These are phyloP conservation scores for Eleusine indica DNA, from an alignment of 176 grass and related monocot species.

Conservation along the genomic window DNA sequence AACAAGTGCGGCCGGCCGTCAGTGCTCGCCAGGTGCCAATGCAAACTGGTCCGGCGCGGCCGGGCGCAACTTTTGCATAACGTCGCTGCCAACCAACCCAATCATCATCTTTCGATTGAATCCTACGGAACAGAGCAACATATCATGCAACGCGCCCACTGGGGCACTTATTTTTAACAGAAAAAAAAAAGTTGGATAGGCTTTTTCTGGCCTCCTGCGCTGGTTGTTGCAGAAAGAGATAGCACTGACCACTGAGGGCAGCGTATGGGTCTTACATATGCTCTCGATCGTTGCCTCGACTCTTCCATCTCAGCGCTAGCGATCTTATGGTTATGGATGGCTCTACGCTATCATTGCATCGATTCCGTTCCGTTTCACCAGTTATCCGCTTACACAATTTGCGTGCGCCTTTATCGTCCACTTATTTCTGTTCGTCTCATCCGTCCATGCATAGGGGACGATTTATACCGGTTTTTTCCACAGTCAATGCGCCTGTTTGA, in stretches of 20 bases:
- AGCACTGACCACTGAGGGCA: too few relatives aligned
- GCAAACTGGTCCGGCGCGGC: neutral
- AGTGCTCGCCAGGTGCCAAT: constrained; percentile 40
- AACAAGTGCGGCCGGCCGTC: neutral
- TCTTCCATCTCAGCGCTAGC: neutral
- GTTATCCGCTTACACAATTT: neutral
- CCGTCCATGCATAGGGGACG: neutral
- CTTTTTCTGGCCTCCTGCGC: neutral
- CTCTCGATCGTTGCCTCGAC: neutral
- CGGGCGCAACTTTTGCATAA: neutral
- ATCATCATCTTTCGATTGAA: constrained; percentile 4
- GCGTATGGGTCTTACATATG: neutral
- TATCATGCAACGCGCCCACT: neutral
- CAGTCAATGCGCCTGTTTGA: neutral
- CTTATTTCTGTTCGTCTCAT: neutral
- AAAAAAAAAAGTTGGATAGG: neutral
- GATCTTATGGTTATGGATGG: neutral
- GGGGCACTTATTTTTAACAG: neutral
- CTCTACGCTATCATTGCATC: neutral
- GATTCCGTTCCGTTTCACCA: neutral
- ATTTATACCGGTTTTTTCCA: too few relatives aligned
- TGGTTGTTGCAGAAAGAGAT: constrained; percentile 7
- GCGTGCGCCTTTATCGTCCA: neutral
- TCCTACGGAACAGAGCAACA: neutral
- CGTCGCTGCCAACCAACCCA: neutral